These are phyloP conservation scores for Apiotrichum mycotoxinovorans DNA, from an alignment of 1,284 basidiomycete genomes.

Conservation along the genomic window DNA sequence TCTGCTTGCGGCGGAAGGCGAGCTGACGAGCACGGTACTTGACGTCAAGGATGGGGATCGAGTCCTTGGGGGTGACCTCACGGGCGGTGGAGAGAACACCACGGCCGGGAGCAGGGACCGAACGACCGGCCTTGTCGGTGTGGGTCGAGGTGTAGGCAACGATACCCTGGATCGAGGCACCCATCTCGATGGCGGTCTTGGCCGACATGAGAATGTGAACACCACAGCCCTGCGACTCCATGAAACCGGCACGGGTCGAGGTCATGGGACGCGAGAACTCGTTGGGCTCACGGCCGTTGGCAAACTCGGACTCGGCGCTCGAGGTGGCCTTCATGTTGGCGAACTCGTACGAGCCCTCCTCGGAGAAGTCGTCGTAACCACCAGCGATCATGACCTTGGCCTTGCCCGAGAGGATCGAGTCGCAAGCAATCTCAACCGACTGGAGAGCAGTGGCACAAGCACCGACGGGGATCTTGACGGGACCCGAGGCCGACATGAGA, in stretches of 20 bases:
- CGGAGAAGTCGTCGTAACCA: constrained; percentile 95
- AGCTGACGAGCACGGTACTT: constrained; percentile 87
- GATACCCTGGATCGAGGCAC: constrained; percentile 87
- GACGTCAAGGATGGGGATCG: constrained; percentile 70
- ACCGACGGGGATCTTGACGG: constrained; percentile 97
- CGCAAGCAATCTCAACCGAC: constrained; percentile 96
- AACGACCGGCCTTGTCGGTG: constrained; percentile 92
- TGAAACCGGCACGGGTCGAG: constrained; percentile 90
- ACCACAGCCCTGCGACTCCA: constrained; percentile 96
- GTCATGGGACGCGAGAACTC: constrained; percentile 98
- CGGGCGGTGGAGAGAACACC: constrained; percentile 83
- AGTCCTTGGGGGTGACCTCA: constrained; percentile 66
- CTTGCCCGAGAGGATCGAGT: constrained; percentile 89
- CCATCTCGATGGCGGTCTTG: constrained; percentile 90
- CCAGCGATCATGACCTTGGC: constrained; percentile 99
- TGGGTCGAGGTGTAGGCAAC: constrained; percentile 96
- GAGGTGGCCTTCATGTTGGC: constrained; percentile 99
- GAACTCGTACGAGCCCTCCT: constrained; percentile 95
- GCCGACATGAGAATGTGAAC: constrained; percentile 96
- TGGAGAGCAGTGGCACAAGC: constrained; percentile 97
- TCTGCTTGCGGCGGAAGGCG: constrained; percentile 85
- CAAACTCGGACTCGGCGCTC: constrained; percentile 93
- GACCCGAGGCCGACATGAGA: constrained; percentile 87
- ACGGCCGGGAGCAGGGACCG: constrained; percentile 86
- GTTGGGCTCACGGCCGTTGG: constrained; percentile 95